Evolutionary conservation across 2,329 filamentous ascomycete genomes (phyloP), one percentile per base, ranked within the genome.

Genomic region (Ascochyta lentis): DNA sequence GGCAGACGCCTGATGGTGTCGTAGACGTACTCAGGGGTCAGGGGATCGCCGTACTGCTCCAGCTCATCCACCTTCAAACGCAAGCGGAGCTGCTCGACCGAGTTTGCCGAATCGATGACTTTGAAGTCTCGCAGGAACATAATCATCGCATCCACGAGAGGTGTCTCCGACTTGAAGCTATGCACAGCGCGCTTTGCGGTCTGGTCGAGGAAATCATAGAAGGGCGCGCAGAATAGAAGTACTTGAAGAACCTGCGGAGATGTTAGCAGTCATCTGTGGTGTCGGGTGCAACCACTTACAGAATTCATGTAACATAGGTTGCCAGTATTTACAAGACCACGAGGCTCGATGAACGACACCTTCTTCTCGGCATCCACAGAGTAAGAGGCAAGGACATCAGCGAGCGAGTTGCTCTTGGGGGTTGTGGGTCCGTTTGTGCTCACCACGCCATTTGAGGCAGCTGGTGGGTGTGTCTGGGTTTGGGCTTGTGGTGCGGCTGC

Each of bases 251-350:
- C 89, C 92, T 96, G 63, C 4, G 7, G 6, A 38, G 7, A 7
- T 27, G 65, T 84, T 70, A 83, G 50, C 19, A 35, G 33, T 9
- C 8, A 8, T 33, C 24, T 13, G 7, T 0, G 6, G 15, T 16
- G 6, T 4, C 15, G n/a, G 9, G 15, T 27, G 16, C 3, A n/a
- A 4, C 12, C 22, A 80, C 91, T 79, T 83, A 96, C 94, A 61
- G 95, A 97, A 81, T 98, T 99, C 95, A 99, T 98, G 79, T 99
- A 99, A 78, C 95, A 99, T 91, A 98, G 96, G 73, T 99, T 98
- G 45, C 95, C 95, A 37, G 94, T 96, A 78, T 99, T 99, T 65
- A 96, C 90, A 70, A 99, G 84, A 44, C 95, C 95, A 64, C 94
- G 86, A 46, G 95, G 95, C 77, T 98, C 92, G 46, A 99, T 83